Percentiles rank a stretch among this genome's conserved stretches.
Conservation (phyloP, 2,329 filamentous ascomycete genomes). For the Lojkania enalia region DNA sequence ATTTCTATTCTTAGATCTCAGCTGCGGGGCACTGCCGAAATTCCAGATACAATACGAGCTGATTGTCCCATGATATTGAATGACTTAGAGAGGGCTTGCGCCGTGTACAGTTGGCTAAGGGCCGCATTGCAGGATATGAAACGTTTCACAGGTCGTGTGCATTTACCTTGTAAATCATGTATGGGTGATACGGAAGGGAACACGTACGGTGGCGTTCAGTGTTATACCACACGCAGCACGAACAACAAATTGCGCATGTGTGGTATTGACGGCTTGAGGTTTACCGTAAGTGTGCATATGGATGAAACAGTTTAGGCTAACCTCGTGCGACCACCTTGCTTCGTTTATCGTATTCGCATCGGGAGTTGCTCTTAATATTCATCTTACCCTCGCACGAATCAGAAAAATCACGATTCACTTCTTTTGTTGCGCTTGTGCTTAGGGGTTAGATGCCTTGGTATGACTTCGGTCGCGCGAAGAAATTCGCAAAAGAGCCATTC, state of each 20-base stretch:
- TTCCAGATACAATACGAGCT: conserved; percentile 5
- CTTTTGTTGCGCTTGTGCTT: conserved; percentile 24
- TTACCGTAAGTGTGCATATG: too few relatives aligned
- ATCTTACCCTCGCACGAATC: background rate
- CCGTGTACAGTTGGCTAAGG: conserved; percentile 27
- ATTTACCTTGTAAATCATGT: too few relatives aligned
- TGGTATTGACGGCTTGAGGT: too few relatives aligned
- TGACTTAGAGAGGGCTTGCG: conserved; percentile 29
- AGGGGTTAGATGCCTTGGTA: conserved; percentile 28
- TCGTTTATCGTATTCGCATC: background rate
- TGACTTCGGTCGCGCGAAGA: conserved; percentile 20
- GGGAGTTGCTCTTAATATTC: background rate
- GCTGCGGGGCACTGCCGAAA: conserved; percentile 9
- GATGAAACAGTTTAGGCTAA: too few relatives aligned
- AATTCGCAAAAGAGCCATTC: conserved; percentile 21
- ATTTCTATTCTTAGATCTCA: conserved; percentile 11
- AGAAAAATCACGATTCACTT: too few relatives aligned
- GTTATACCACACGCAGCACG: too few relatives aligned
- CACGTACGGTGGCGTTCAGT: too few relatives aligned
- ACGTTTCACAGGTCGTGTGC: background rate
- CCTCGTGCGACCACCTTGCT: too few relatives aligned
- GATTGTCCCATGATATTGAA: conserved; percentile 2
- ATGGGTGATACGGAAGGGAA: too few relatives aligned
- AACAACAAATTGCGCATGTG: too few relatives aligned
- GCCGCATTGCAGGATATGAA: conserved; percentile 12